Evolutionary conservation across 1,139 yeast genomes (phyloP).

Genomic region (Taphrina confusa): DNA sequence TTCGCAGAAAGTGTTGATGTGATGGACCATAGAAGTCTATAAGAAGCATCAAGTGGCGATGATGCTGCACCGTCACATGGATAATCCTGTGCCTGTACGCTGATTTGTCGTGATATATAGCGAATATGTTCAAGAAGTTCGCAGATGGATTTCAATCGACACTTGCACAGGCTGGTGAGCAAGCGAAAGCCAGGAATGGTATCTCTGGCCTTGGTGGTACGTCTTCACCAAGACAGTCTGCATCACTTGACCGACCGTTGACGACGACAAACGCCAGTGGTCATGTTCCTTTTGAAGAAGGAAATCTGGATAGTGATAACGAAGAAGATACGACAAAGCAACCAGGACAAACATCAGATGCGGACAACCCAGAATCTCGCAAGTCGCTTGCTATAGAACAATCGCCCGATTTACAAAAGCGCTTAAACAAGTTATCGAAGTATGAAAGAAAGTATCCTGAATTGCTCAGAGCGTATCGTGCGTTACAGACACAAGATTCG

Average conservation of each 20-base stretch:
- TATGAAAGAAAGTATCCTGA: slow-evolving; percentile 88
- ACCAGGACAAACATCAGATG: not conserved
- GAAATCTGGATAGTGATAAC: slow-evolving; percentile 16
- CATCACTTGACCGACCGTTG: slow-evolving; percentile 11
- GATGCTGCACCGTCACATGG: too few species aligned
- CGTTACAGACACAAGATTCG: not conserved
- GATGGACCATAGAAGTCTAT: too few species aligned
- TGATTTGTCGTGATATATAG: too few species aligned
- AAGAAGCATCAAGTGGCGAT: too few species aligned
- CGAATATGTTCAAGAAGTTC: slow-evolving; percentile 26
- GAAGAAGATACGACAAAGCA: slow-evolving; percentile 15
- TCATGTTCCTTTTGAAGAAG: slow-evolving; percentile 19
- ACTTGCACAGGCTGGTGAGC: slow-evolving; percentile 32
- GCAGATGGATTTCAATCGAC: slow-evolving; percentile 28
- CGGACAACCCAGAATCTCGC: not conserved
- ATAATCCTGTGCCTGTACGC: too few species aligned
- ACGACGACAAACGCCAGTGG: not conserved
- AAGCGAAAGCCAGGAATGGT: slow-evolving; percentile 29
- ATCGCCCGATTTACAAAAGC: slow-evolving; percentile 60
- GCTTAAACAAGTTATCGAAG: slow-evolving; percentile 74
- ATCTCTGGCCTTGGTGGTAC: not conserved
- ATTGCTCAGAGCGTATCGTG: slow-evolving; percentile 36
- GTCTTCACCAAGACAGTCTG: slow-evolving; percentile 21
- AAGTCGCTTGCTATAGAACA: slow-evolving; percentile 44
- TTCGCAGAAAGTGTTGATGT: too few species aligned